These are phyloP conservation scores for Mesembryanthemum crystallinum DNA, from an alignment of 148 eudicot genomes.

Conservation along the genomic window DNA sequence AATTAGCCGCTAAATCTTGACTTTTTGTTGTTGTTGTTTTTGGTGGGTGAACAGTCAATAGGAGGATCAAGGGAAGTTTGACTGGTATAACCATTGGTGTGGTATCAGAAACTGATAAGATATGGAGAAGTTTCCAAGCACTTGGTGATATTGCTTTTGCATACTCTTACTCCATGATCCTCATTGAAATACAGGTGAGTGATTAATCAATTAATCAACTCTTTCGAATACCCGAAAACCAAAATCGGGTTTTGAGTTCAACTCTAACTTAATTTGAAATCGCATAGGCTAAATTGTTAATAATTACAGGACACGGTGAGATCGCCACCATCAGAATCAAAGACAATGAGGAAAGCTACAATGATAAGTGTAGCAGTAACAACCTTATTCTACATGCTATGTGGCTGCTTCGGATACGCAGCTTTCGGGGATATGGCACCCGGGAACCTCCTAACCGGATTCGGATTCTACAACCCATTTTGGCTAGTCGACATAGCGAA, in stretches of 20 bases:
- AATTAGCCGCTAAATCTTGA: conserved; percentile 11
- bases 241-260: not conserved
- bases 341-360: conserved; percentile 54
- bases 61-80: conserved; percentile 28
- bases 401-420: conserved; percentile 58
- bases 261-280: not conserved
- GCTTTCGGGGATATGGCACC: conserved; percentile 53
- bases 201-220: not conserved
- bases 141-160: conserved; percentile 79
- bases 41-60: conserved; percentile 22
- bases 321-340: conserved; percentile 51
- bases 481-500: conserved; percentile 62
- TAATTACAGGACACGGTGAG: conserved; percentile 37
- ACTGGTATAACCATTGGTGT: conserved; percentile 59
- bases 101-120: conserved; percentile 47
- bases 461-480: conserved; percentile 61
- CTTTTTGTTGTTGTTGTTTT: not conserved
- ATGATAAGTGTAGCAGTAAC: conserved; percentile 44
- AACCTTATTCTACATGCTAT: conserved; percentile 49
- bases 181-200: conserved; percentile 61
- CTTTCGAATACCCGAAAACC: not conserved
- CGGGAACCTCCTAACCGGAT: conserved; percentile 53
- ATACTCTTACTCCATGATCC: conserved; percentile 68
- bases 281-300: not conserved
- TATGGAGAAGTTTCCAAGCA: conserved; percentile 69